A percentile compares a stretch with the other conserved stretches of the same genome.
Conservation (phyloP, 2,329 filamentous ascomycete genomes). For the Colletotrichum lini region DNA sequence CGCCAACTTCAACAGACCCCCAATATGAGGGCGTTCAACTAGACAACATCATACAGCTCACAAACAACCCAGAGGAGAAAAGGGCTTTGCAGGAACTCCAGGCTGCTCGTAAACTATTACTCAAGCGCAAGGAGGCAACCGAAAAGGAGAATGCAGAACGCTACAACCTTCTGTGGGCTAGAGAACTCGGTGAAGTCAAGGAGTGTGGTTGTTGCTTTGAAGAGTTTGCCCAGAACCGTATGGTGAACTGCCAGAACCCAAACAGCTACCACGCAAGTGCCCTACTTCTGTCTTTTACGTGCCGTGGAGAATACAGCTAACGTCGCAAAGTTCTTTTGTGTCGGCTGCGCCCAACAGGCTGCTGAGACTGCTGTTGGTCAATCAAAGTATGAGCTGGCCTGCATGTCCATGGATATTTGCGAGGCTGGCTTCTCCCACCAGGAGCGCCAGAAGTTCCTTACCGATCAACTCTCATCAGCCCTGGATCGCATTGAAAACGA, state of each 20-base stretch:
- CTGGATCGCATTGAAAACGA: slow-evolving; percentile 81
- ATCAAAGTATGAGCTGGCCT: slow-evolving; percentile 77
- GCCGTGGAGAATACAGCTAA: background rate
- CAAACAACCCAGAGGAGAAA: slow-evolving; percentile 41
- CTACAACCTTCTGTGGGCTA: slow-evolving; percentile 58
- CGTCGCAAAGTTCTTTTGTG: slow-evolving; percentile 73
- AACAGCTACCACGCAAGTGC: slow-evolving; percentile 63
- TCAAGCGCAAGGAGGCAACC: slow-evolving; percentile 43
- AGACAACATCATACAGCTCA: slow-evolving; percentile 43
- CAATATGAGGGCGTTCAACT: slow-evolving; percentile 44
- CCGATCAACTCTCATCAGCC: slow-evolving; percentile 70
- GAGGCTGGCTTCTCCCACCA: slow-evolving; percentile 69
- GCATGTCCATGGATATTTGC: slow-evolving; percentile 80
- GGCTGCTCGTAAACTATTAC: slow-evolving; percentile 51
- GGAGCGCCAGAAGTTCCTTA: slow-evolving; percentile 71
- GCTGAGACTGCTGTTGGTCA: slow-evolving; percentile 79
- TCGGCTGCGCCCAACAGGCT: slow-evolving; percentile 73
- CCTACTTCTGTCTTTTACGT: background rate
- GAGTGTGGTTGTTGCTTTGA: slow-evolving; percentile 84
- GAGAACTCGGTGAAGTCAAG: slow-evolving; percentile 65
- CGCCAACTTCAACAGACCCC: slow-evolving; percentile 38
- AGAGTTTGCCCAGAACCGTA: slow-evolving; percentile 75
- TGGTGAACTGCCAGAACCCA: slow-evolving; percentile 75
- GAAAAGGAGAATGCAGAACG: slow-evolving; percentile 54
- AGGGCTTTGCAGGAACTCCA: slow-evolving; percentile 57